These are phyloP conservation scores for Prinsepia uniflora DNA, from an alignment of 306 rosid species.

Conservation along the genomic window DNA sequence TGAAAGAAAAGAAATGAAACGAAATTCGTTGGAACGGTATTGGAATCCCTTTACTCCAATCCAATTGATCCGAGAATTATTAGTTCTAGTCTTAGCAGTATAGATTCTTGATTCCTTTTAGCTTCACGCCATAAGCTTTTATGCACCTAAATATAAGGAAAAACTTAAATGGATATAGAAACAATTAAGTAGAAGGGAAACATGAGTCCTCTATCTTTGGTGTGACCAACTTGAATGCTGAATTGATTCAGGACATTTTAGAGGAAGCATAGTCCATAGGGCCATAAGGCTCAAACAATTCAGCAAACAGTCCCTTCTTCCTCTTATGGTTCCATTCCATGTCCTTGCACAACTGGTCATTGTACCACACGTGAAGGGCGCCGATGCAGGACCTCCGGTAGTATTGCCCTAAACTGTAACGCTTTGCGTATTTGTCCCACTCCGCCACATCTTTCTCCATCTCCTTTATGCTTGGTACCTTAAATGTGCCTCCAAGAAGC, in stretches of 20 bases:
- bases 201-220: background rate
- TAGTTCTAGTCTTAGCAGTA: too few species aligned
- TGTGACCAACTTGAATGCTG: background rate
- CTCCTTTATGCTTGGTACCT: constrained; percentile 49
- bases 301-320: constrained; percentile 54
- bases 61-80: too few species aligned
- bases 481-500: constrained; percentile 50
- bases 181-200: background rate
- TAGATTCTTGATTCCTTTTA: background rate
- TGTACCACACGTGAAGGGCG: constrained; percentile 46
- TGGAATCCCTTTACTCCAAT: too few species aligned
- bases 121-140: background rate
- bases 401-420: constrained; percentile 30
- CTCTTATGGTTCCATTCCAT: constrained; percentile 62
- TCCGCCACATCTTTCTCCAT: constrained; percentile 48
- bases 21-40: too few species aligned
- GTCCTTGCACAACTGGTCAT: constrained; percentile 63
- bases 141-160: background rate
- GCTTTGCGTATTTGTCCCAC: constrained; percentile 40
- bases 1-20: too few species aligned
- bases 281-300: constrained; percentile 58
- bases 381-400: constrained; percentile 44
- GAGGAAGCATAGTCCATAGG: constrained; percentile 49
- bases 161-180: background rate
- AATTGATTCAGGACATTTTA: background rate